Base-by-base conservation (phyloP, 768 basidiomycete species). In the Collybiopsis confluens region DNA sequence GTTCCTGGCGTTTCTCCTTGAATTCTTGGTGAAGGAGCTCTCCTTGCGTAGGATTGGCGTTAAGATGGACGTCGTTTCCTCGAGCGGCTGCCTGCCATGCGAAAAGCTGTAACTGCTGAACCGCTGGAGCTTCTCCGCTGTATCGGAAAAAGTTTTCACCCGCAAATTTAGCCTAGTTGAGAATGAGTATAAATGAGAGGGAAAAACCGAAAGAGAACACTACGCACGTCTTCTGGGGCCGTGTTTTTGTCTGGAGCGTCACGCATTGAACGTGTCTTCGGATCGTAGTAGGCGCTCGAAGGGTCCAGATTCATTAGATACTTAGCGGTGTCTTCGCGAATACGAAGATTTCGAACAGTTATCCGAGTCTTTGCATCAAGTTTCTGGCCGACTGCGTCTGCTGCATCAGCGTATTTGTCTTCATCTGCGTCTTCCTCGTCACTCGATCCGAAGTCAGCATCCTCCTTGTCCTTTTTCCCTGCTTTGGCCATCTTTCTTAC, bases 261-360 rank as follows among this genome's bases (percentile, higher is more conserved):
- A 70, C 97, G 88, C 97, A 99, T 99, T 6, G 96, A 98, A 64
- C 97, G 87, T 11, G 97, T 98, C 75, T 99, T 99, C 44, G 97
- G 97, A 65, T 99, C 97, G 66, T 99, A 99, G 73, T 98, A 98
- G 8, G 97, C 97, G 62, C 90, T 93, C 0, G 92, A 87, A 1
- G 89, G 88, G 68, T 98, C 94, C 68, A 99, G 68, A 67, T 98
- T 99, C 68, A 96, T 90, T 64, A 99, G 81, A 67, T 99, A 99
- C 68, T 99, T 99, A 9, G 97, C 97, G 1, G 96, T 98, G 67
- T 99, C 97, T 72, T 99, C 97, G 65, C 97, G 88, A 61, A 99
- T 98, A 74, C 97, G 90, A 63, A 99, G 75, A 71, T 99, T 98
- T 56, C 97, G 85, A 56, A 99, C 97, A 16, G 97, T 98, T 54